These are phyloP conservation scores for Bisporella sp. DNA, from an alignment of 2,329 filamentous ascomycete species.

Conservation along the genomic window DNA sequence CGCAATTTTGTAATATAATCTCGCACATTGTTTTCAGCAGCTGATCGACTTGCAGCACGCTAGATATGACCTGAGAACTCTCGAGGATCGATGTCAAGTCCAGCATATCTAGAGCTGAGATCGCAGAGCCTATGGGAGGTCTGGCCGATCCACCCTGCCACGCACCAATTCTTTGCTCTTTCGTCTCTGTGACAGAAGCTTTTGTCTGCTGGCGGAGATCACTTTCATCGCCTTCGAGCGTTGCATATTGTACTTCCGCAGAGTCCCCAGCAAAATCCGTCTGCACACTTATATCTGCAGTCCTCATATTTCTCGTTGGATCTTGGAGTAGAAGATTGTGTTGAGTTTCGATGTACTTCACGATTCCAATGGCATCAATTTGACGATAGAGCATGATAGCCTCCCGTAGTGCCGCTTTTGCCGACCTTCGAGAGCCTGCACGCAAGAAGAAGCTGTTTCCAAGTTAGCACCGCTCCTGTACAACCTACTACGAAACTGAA, in stretches of 20 bases:
- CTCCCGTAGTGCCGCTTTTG: conserved; percentile 61
- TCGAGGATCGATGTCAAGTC: conserved; percentile 73
- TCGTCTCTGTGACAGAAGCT: conserved; percentile 34
- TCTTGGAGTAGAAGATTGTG: conserved; percentile 62
- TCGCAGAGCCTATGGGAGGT: conserved; percentile 50
- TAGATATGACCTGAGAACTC: conserved; percentile 74
- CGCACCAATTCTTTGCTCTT: conserved; percentile 53
- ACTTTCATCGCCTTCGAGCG: conserved; percentile 33
- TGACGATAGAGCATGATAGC: conserved; percentile 61
- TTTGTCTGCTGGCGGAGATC: conserved; percentile 34
- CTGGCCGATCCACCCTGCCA: conserved; percentile 54
- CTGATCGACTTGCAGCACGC: conserved; percentile 67
- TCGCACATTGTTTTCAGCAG: conserved; percentile 75
- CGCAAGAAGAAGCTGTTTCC: conserved; percentile 51
- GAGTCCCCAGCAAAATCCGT: conserved; percentile 61
- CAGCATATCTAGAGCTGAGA: conserved; percentile 76
- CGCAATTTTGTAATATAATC: conserved; percentile 72
- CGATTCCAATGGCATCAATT: conserved; percentile 62
- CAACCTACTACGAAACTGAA: too few species aligned
- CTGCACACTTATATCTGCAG: conserved; percentile 58
- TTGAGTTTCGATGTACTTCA: conserved; percentile 58
- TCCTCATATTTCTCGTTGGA: conserved; percentile 49
- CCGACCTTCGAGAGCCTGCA: conserved; percentile 57
- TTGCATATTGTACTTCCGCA: conserved; percentile 43
- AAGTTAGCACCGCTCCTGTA: too few species aligned